Evolutionary conservation across 2,329 filamentous ascomycete genomes (phyloP), one percentile per base, ranked within the genome.

Genomic region (Dichotomopilus funicola): DNA sequence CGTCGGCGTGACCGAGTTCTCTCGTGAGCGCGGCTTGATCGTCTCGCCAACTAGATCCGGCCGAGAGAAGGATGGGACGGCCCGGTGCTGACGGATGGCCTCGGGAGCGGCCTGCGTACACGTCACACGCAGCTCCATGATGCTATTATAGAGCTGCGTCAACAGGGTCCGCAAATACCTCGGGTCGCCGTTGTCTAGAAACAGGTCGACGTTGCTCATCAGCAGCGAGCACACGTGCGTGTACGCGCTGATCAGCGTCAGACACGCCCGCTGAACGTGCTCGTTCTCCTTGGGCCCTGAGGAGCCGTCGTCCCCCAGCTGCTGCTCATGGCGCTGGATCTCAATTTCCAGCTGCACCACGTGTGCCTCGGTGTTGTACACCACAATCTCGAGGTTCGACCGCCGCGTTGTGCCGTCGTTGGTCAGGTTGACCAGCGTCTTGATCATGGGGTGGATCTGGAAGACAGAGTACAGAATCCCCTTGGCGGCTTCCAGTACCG

Each of bases 391-490:
- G 9, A 87, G 76, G 60, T 82, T 85, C 4, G 82, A 85, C 49
- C 81, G 74, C 64, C 83, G 83, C 27, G 77, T 72, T 8, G 80
- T 80, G 36, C 78, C 80, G 57, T 86, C 82, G 61, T 77, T 81
- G 48, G 81, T 79, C 49, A 86, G 72, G 44, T 79, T 76, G 68
- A 85, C 81, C 52, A 87, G 72, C 69, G 81, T 82, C 67, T 86
- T 82, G 57, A 87, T 84, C 70, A 82, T 82, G 5, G 83, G 83
- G 59, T 87, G 83, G 33, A 86, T 82, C 65, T 86, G 82, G 59
- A 86, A 86, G 35, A 86, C 77, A 3, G 83, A 82, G 66, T 85
- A 86, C 2, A 86, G 73, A 31, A 86, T 81, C 34, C 83, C 83
- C 65, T 86, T 86, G 35, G 83, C 83, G 11, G 80, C 79, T 64